phyloP scores from a whole-genome alignment of 371 early-diverging fungal genomes.

The Lichtheimia hyalospora region DNA sequence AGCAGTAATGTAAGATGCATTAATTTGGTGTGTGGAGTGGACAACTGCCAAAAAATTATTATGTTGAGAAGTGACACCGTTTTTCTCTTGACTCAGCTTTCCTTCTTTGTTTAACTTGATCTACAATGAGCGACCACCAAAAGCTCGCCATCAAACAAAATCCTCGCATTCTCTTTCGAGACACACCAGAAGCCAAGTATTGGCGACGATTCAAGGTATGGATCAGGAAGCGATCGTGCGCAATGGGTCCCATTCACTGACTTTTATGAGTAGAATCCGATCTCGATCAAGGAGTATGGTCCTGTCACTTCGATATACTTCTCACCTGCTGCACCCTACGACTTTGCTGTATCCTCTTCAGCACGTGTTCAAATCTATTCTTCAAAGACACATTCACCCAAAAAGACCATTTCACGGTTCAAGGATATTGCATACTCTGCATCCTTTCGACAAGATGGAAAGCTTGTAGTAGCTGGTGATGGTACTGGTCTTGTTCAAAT shows the following conservation, averaged over 20 bases:
- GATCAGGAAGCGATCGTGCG: neutral
- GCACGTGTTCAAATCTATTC: conserved; percentile 91
- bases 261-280: conserved; percentile 40
- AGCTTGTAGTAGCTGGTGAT: conserved; percentile 92
- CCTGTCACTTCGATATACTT: conserved; percentile 84
- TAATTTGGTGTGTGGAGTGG: too few species aligned
- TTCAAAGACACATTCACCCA: conserved; percentile 73
- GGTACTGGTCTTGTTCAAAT: conserved; percentile 86
- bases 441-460: conserved; percentile 83
- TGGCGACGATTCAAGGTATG: conserved; percentile 84
- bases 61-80: too few species aligned
- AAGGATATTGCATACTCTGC: conserved; percentile 84
- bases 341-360: conserved; percentile 88
- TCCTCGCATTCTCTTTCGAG: conserved; percentile 49
- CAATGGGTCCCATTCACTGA: neutral
- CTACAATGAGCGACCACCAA: conserved; percentile 46
- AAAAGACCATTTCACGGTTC: conserved; percentile 90
- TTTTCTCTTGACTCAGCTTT: too few species aligned
- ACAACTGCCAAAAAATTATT: too few species aligned
- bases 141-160: conserved; percentile 61
- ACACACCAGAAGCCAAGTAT: conserved; percentile 71
- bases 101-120: too few species aligned
- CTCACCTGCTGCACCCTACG: conserved; percentile 81
- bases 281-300: conserved; percentile 85
- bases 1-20: too few species aligned